A percentile compares a stretch with the other conserved stretches of the same genome.
These are phyloP conservation scores for Suillus plorans DNA, from an alignment of 768 basidiomycete genomes.

Conservation along the genomic window DNA sequence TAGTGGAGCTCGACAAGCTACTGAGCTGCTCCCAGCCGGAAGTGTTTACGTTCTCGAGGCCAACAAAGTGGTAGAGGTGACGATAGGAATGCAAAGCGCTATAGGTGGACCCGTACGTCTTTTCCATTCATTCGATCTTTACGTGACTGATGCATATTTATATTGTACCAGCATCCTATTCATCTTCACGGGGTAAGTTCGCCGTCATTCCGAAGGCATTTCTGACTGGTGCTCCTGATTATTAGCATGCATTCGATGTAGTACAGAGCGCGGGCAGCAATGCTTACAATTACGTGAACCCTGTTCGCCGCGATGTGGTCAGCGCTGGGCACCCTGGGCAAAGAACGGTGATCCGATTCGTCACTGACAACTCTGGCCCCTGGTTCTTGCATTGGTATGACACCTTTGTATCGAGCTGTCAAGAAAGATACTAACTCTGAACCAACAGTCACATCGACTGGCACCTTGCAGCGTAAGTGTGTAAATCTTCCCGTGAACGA, in stretches of 20 bases:
- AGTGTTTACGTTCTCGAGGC: constrained; percentile 22
- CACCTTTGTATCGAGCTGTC: background rate
- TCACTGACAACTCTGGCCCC: constrained; percentile 53
- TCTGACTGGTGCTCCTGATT: background rate
- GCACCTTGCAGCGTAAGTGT: constrained; percentile 18
- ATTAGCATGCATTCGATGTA: constrained; percentile 46
- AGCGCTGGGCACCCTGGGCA: constrained; percentile 20
- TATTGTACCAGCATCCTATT: constrained; percentile 36
- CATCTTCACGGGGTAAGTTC: constrained; percentile 42
- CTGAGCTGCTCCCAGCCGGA: constrained; percentile 23
- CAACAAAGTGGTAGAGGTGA: constrained; percentile 28
- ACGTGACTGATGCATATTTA: background rate
- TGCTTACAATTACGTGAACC: constrained; percentile 48
- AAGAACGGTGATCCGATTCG: constrained; percentile 43
- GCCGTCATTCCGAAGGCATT: background rate
- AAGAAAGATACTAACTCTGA: background rate
- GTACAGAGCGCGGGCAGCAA: constrained; percentile 35
- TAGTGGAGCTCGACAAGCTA: constrained; percentile 36
- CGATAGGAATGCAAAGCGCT: constrained; percentile 14
- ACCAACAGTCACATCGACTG: constrained; percentile 17
- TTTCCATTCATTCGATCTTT: background rate
- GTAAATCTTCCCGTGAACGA: too few relatives aligned
- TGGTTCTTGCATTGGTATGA: constrained; percentile 29
- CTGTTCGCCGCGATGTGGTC: constrained; percentile 50
- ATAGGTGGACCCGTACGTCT: constrained; percentile 3